These are phyloP conservation scores for Amorphotheca resinae DNA, from an alignment of 495 filamentous ascomycete genomes.

Conservation along the genomic window DNA sequence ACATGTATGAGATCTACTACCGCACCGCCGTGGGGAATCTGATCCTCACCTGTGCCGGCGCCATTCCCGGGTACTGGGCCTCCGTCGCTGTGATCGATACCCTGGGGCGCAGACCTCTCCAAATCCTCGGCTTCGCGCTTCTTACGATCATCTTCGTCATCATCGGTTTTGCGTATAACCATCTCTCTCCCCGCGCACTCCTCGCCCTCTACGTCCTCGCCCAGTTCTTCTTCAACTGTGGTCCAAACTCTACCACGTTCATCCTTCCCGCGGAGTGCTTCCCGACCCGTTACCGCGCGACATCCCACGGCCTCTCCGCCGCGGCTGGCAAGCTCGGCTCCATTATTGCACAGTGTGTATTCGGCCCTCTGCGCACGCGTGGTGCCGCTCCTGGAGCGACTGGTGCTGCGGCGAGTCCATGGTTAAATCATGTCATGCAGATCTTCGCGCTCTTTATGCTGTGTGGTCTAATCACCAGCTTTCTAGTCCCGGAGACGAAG, in stretches of 20 bases:
- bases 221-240: slow-evolving; percentile 81
- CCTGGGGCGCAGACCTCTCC: slow-evolving; percentile 57
- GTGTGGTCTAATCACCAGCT: slow-evolving; percentile 48
- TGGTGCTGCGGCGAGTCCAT: slow-evolving; percentile 33
- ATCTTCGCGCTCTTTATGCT: slow-evolving; percentile 61
- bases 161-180: slow-evolving; percentile 61
- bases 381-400: slow-evolving; percentile 19
- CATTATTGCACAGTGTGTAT: slow-evolving; percentile 44
- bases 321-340: slow-evolving; percentile 76
- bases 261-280: slow-evolving; percentile 88
- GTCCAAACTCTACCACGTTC: slow-evolving; percentile 80
- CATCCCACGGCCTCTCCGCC: slow-evolving; percentile 77
- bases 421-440: slow-evolving; percentile 70
- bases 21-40: slow-evolving; percentile 63
- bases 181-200: slow-evolving; percentile 30
- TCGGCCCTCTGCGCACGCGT: slow-evolving; percentile 36
- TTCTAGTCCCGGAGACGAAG: slow-evolving; percentile 64
- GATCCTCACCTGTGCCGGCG: slow-evolving; percentile 60
- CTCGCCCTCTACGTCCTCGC: slow-evolving; percentile 58
- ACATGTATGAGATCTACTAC: slow-evolving; percentile 50
- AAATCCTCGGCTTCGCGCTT: slow-evolving; percentile 53
- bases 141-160: slow-evolving; percentile 58
- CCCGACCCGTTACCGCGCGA: slow-evolving; percentile 75
- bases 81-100: slow-evolving; percentile 57
- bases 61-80: slow-evolving; percentile 68